A percentile compares a stretch with the other conserved stretches of the same genome.
phyloP scores from a whole-genome alignment of 2,329 filamentous ascomycete species.

The Microdochium trichocladiopsis region DNA sequence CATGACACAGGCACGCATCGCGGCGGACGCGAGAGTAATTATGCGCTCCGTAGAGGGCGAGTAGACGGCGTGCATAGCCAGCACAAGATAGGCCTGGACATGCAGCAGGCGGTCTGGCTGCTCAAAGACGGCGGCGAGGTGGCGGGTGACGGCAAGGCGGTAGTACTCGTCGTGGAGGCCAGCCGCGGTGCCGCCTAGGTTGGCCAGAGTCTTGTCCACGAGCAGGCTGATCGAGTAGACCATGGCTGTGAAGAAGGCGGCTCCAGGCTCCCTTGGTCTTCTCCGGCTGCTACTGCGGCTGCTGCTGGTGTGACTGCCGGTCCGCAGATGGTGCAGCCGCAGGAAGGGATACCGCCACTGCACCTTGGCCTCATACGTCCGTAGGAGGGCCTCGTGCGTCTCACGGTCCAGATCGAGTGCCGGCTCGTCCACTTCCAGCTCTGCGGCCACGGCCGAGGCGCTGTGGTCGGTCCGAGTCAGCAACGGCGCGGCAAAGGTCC shows the following conservation, averaged over 20 bases:
- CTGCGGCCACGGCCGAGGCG: background rate
- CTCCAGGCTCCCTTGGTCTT: slow-evolving; percentile 8
- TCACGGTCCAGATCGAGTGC: slow-evolving; percentile 1
- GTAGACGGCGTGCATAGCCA: slow-evolving; percentile 18
- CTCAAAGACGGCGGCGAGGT: slow-evolving; percentile 9
- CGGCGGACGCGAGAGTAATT: slow-evolving; percentile 14
- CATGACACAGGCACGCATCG: slow-evolving; percentile 19
- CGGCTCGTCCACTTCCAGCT: background rate
- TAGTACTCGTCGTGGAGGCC: slow-evolving; percentile 12
- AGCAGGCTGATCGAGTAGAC: slow-evolving; percentile 14
- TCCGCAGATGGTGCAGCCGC: slow-evolving; percentile 4
- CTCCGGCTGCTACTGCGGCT: background rate
- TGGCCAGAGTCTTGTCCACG: background rate
- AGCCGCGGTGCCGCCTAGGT: slow-evolving; percentile 8
- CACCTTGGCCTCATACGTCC: slow-evolving; percentile 15
- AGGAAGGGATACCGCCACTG: slow-evolving; percentile 18
- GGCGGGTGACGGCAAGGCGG: slow-evolving; percentile 6
- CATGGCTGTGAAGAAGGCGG: slow-evolving; percentile 18
- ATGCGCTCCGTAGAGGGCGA: slow-evolving; percentile 17
- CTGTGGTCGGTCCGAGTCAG: background rate
- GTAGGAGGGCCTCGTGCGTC: slow-evolving; percentile 12
- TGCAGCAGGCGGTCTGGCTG: slow-evolving; percentile 14
- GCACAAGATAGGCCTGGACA: slow-evolving; percentile 15
- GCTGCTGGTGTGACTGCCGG: slow-evolving; percentile 7
- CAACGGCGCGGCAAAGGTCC: background rate